Evolutionary conservation across 305 asterid genomes (phyloP).

Genomic region (Rubia occidens): DNA sequence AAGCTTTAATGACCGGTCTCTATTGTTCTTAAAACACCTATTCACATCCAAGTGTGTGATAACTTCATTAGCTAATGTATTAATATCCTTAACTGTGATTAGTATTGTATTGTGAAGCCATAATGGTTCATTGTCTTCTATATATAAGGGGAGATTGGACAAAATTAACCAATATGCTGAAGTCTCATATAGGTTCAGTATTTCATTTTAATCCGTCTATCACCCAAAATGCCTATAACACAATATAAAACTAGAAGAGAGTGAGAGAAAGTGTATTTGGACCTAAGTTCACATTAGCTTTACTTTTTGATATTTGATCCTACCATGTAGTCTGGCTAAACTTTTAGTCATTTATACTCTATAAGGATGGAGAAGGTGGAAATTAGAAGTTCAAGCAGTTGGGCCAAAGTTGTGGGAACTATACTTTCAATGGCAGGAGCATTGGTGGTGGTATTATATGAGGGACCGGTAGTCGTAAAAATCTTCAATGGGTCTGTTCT

Average conservation of each 20-base stretch:
- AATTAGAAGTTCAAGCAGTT: slow-evolving; percentile 44
- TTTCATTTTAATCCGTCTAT: not conserved
- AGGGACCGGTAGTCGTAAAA: slow-evolving; percentile 45
- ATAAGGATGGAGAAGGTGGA: slow-evolving; percentile 69
- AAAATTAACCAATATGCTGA: not conserved
- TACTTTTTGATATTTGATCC: not conserved
- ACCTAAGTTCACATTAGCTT: not conserved
- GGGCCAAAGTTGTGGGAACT: slow-evolving; percentile 66
- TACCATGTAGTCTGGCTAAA: not conserved
- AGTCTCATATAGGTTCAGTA: not conserved
- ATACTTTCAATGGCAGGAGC: slow-evolving; percentile 80
- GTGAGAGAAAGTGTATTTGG: not conserved
- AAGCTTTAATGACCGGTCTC: not conserved
- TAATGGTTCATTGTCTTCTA: not conserved
- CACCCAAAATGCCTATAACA: not conserved
- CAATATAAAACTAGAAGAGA: not conserved
- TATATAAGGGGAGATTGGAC: not conserved
- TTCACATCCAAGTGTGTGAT: not conserved
- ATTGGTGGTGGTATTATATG: slow-evolving; percentile 53
- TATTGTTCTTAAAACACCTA: not conserved
- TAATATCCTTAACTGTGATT: not conserved
- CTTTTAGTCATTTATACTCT: not conserved
- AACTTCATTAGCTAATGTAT: not conserved
- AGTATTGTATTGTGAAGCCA: not conserved
- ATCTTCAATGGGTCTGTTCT: slow-evolving; percentile 16